Conservation (phyloP, 495 filamentous ascomycete genomes). For the Aspergillus steynii region DNA sequence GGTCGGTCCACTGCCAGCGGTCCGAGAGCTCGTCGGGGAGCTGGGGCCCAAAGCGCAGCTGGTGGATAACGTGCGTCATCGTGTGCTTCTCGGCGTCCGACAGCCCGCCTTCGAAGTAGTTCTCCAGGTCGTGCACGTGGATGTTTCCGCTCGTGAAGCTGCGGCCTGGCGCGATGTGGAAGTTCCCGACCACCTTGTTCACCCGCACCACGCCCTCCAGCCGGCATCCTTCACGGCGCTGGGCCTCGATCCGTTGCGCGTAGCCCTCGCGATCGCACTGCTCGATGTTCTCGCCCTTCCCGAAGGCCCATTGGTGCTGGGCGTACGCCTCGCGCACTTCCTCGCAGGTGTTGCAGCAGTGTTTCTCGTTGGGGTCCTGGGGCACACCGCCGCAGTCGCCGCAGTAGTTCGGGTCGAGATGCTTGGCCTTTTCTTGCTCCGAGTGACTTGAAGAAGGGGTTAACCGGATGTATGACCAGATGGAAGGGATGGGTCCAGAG, state of each 20-base stretch:
- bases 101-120: slow-evolving; percentile 69
- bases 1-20: slow-evolving; percentile 79
- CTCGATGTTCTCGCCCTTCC: slow-evolving; percentile 86
- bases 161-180: slow-evolving; percentile 95
- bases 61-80: slow-evolving; percentile 88
- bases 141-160: slow-evolving; percentile 92
- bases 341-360: slow-evolving; percentile 96
- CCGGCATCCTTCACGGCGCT: slow-evolving; percentile 89
- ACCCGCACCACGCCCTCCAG: slow-evolving; percentile 91
- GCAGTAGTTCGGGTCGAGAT: slow-evolving; percentile 91
- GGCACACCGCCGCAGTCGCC: slow-evolving; percentile 88
- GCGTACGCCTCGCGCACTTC: slow-evolving; percentile 96
- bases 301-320: slow-evolving; percentile 85
- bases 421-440: slow-evolving; percentile 65
- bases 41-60: slow-evolving; percentile 90
- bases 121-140: slow-evolving; percentile 96
- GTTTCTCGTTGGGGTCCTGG: slow-evolving; percentile 67
- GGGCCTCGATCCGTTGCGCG: slow-evolving; percentile 76
- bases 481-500: slow-evolving; percentile 6
- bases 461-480: slow-evolving; percentile 2
- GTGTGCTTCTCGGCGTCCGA: slow-evolving; percentile 66
- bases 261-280: slow-evolving; percentile 97
- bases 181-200: slow-evolving; percentile 98
- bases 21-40: slow-evolving; percentile 70
- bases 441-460: slow-evolving; percentile 50